Evolutionary conservation across 2,329 filamentous ascomycete genomes (phyloP).

Genomic region (Fusarium sublunatum): DNA sequence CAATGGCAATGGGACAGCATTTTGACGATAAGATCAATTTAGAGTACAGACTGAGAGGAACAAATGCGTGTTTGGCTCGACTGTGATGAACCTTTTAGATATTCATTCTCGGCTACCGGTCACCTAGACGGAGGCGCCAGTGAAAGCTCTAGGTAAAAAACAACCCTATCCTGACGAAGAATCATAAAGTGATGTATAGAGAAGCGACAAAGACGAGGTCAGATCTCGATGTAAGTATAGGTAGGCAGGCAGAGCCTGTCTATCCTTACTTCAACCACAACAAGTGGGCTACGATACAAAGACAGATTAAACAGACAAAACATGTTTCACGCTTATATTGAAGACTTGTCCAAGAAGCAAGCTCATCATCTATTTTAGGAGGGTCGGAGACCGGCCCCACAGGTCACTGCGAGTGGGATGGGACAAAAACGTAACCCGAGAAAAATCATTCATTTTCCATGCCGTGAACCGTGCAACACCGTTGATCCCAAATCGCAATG

Average conservation of each 20-base stretch:
- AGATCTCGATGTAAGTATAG: too few relatives aligned
- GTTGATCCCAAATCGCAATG: conserved; percentile 55
- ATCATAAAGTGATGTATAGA: background rate
- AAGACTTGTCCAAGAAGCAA: conserved; percentile 44
- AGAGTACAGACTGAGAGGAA: conserved; percentile 29
- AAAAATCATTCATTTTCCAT: conserved; percentile 58
- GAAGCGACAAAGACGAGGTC: background rate
- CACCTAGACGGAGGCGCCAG: conserved; percentile 4
- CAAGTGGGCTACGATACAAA: background rate
- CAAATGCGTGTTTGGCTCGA: conserved; percentile 12
- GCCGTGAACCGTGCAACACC: conserved; percentile 57
- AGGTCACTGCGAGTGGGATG: conserved; percentile 46
- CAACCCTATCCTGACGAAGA: conserved; percentile 8
- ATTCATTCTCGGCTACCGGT: conserved; percentile 1
- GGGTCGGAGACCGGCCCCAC: conserved; percentile 46
- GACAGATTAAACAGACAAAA: background rate
- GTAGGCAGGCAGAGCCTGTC: too few relatives aligned
- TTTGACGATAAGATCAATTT: conserved; percentile 42
- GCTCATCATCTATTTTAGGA: conserved; percentile 53
- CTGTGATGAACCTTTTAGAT: conserved; percentile 15
- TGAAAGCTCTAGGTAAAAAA: conserved; percentile 10
- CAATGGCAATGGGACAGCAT: conserved; percentile 31
- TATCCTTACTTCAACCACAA: too few relatives aligned
- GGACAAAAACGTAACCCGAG: conserved; percentile 50
- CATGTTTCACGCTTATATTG: conserved; percentile 19